Conservation (phyloP, 257 asterid genomes). For the Asclepias syriaca region DNA sequence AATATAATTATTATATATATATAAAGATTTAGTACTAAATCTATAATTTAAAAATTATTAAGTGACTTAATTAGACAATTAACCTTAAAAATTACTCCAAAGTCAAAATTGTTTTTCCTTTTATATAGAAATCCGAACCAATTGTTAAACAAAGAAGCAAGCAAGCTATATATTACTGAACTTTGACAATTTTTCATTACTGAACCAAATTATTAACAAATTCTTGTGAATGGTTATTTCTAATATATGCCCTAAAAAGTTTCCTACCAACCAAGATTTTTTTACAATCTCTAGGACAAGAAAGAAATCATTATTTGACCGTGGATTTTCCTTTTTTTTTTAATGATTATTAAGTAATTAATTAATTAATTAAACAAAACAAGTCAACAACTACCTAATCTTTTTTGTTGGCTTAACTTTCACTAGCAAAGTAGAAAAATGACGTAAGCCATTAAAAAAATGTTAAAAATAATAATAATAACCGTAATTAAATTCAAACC, state of each 20-base stretch:
- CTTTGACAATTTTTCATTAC: too few species aligned
- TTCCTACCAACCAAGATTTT: constrained; percentile 7
- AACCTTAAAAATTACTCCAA: too few species aligned
- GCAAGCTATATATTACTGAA: too few species aligned
- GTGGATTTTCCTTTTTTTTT: background rate
- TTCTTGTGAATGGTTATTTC: background rate
- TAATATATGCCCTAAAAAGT: background rate
- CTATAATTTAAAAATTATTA: too few species aligned
- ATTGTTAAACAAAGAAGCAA: too few species aligned
- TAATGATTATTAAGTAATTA: background rate
- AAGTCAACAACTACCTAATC: constrained; percentile 23
- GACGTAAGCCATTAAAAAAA: constrained; percentile 5
- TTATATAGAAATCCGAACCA: too few species aligned
- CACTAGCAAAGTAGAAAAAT: constrained; percentile 13
- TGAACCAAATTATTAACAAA: too few species aligned
- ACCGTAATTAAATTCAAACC: background rate
- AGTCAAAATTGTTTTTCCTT: too few species aligned
- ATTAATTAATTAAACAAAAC: background rate
- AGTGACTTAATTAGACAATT: too few species aligned
- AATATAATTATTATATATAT: too few species aligned
- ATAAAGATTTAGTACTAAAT: too few species aligned
- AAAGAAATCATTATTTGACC: background rate
- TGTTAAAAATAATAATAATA: background rate
- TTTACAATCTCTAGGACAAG: background rate
- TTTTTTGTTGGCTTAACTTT: constrained; percentile 22